Evolutionary conservation across 73 alveolate genomes (phyloP).

Genomic region (Blepharisma japonicum): DNA sequence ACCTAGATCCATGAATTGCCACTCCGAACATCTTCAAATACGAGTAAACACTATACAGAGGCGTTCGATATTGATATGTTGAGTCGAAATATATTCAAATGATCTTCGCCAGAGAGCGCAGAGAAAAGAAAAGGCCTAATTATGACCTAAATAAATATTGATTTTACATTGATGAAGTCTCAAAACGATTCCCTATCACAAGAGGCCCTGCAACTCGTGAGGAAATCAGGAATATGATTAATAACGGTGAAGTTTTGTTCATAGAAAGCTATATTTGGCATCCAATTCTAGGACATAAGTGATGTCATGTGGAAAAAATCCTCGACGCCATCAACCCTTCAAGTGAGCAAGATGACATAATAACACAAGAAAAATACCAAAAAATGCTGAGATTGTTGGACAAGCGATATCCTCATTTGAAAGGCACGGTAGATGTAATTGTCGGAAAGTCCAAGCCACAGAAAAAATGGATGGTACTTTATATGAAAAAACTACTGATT

Average conservation of each 20-base stretch:
- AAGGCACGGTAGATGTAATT: not conserved
- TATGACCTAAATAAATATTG: not conserved
- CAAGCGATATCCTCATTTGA: conserved; percentile 11
- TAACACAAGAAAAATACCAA: not conserved
- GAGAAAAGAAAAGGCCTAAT: too few relatives aligned
- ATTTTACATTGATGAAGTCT: conserved; percentile 4
- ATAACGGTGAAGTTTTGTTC: not conserved
- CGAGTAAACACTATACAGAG: not conserved
- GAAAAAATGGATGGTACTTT: not conserved
- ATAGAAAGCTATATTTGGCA: conserved; percentile 20
- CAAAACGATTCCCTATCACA: not conserved
- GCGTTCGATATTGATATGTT: not conserved
- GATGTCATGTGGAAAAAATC: not conserved
- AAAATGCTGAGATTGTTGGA: not conserved
- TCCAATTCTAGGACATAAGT: not conserved
- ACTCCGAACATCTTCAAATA: not conserved
- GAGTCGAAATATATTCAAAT: conserved; percentile 2
- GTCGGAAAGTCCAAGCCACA: too few relatives aligned
- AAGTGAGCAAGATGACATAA: not conserved
- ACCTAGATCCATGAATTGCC: not conserved
- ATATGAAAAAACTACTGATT: not conserved
- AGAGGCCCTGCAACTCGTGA: not conserved
- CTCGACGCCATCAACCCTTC: not conserved
- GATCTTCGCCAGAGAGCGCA: not conserved
- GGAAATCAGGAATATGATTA: not conserved